A percentile compares a stretch with the other conserved stretches of the same genome.
phyloP scores from a whole-genome alignment of 1,284 basidiomycete genomes.

The Cutaneotrichosporon curvatum region DNA sequence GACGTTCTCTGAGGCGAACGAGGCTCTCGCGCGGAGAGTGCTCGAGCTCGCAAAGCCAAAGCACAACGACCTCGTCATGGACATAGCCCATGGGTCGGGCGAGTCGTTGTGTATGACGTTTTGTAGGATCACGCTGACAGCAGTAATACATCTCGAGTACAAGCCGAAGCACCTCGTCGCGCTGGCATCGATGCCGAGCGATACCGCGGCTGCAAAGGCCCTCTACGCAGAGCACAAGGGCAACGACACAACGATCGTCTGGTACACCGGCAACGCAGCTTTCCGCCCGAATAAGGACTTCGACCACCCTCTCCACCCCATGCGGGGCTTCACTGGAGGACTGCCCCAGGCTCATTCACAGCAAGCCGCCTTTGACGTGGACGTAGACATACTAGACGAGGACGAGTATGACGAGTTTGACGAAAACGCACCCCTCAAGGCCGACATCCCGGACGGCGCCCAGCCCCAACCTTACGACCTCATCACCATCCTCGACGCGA shows the following conservation, averaged over 20 bases:
- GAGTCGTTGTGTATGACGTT: constrained; percentile 54
- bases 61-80: constrained; percentile 50
- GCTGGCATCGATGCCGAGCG: constrained; percentile 55
- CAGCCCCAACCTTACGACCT: constrained; percentile 35
- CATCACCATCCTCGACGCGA: constrained; percentile 57
- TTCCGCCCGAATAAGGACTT: constrained; percentile 23
- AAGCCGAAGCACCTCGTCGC: constrained; percentile 51
- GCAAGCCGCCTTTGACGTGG: neutral
- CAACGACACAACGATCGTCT: constrained; percentile 17
- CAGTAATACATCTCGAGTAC: constrained; percentile 38
- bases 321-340: constrained; percentile 31
- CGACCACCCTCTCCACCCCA: constrained; percentile 36
- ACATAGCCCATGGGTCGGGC: constrained; percentile 65
- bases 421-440: neutral
- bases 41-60: constrained; percentile 49
- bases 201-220: constrained; percentile 50
- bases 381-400: neutral
- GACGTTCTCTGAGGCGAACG: constrained; percentile 51
- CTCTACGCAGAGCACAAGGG: constrained; percentile 42
- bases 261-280: constrained; percentile 19
- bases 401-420: neutral
- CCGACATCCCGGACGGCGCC: neutral
- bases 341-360: too few relatives aligned
- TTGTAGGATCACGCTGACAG: constrained; percentile 32
- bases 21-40: constrained; percentile 56